Evolutionary conservation across 2,329 filamentous ascomycete species (phyloP).

Genomic region (Lecanosticta acicola): DNA sequence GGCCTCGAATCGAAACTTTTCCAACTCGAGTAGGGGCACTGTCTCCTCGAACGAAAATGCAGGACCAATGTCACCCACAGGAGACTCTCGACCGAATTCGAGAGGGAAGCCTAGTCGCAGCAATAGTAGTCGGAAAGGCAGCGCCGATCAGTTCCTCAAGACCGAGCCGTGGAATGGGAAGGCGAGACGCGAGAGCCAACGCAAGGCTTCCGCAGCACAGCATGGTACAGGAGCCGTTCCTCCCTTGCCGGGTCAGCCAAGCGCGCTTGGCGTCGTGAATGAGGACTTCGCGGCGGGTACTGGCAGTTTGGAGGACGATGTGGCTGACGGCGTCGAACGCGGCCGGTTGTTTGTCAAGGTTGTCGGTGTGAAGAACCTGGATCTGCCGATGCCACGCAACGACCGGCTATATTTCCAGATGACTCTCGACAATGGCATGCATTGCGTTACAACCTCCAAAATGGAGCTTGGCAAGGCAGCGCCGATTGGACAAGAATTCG

Average conservation of each 20-base stretch:
- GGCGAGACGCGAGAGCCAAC: constrained; percentile 60
- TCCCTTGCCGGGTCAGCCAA: constrained; percentile 81
- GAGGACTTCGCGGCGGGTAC: constrained; percentile 60
- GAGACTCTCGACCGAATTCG: constrained; percentile 32
- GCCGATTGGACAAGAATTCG: constrained; percentile 95
- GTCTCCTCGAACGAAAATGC: constrained; percentile 39
- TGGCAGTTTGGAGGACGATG: constrained; percentile 45
- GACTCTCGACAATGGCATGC: constrained; percentile 94
- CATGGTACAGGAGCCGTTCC: constrained; percentile 59
- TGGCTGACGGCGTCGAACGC: constrained; percentile 73
- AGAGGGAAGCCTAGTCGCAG: constrained; percentile 44
- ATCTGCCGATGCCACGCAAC: constrained; percentile 81
- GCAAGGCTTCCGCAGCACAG: constrained; percentile 46
- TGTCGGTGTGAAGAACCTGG: constrained; percentile 93
- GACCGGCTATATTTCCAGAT: constrained; percentile 92
- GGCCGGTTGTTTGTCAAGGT: constrained; percentile 96
- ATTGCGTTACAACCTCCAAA: constrained; percentile 96
- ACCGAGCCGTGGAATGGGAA: constrained; percentile 96
- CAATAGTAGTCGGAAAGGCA: constrained; percentile 69
- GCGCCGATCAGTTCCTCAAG: constrained; percentile 81
- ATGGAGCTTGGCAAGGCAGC: constrained; percentile 86
- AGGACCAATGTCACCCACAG: constrained; percentile 50
- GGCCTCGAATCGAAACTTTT: constrained; percentile 63
- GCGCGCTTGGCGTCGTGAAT: constrained; percentile 57
- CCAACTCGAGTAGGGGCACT: constrained; percentile 30